phyloP scores from a whole-genome alignment of 495 filamentous ascomycete genomes.

The Hypomontagnella submonticulosa region DNA sequence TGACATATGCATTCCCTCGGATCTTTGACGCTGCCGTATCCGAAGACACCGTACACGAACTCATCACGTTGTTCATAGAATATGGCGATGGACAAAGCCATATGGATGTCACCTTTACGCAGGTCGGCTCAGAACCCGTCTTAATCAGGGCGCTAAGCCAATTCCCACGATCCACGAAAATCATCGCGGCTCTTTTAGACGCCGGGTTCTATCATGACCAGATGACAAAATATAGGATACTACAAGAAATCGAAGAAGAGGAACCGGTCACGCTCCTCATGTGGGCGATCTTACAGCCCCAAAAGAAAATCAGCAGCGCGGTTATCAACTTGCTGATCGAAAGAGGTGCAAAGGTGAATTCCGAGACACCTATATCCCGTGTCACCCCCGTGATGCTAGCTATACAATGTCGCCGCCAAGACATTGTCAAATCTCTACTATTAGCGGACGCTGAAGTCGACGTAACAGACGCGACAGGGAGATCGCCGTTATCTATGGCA shows the following conservation, averaged over 20 bases:
- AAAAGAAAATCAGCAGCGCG: conserved; percentile 59
- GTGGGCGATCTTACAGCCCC: conserved; percentile 60
- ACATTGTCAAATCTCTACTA: conserved; percentile 57
- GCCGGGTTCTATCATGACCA: conserved; percentile 62
- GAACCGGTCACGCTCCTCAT: conserved; percentile 58
- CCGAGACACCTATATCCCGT: conserved; percentile 54
- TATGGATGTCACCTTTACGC: conserved; percentile 54
- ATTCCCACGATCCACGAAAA: conserved; percentile 56
- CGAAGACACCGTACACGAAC: conserved; percentile 51
- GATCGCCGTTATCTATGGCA: conserved; percentile 61
- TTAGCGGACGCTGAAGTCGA: conserved; percentile 59
- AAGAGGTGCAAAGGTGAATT: conserved; percentile 60
- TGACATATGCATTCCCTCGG: conserved; percentile 56
- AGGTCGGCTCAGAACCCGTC: conserved; percentile 50
- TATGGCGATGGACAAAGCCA: conserved; percentile 53
- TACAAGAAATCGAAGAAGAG: conserved; percentile 52
- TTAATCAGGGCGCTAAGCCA: conserved; percentile 55
- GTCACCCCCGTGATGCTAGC: conserved; percentile 62
- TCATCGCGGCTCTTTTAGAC: conserved; percentile 56
- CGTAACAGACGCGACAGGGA: conserved; percentile 53
- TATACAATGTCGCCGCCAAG: conserved; percentile 54
- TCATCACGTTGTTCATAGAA: conserved; percentile 56
- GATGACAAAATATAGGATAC: conserved; percentile 47
- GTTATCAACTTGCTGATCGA: conserved; percentile 57
- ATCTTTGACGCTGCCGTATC: conserved; percentile 53